Evolutionary conservation across 2,329 filamentous ascomycete species (phyloP).

Genomic region (Claviceps pusilla): DNA sequence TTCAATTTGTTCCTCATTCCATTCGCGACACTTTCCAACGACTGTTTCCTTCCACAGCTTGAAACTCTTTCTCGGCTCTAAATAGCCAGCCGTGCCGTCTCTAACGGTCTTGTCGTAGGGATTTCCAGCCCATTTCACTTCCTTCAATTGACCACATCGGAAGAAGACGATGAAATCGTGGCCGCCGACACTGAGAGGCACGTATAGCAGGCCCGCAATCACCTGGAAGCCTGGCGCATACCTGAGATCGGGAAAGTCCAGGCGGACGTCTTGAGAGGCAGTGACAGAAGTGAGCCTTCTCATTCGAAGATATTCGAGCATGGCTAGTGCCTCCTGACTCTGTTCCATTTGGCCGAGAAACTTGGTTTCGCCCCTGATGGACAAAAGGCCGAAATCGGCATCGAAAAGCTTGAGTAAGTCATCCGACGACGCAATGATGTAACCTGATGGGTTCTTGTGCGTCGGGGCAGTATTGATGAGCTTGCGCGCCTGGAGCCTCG

Average conservation of each 20-base stretch:
- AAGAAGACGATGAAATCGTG: conserved; percentile 85
- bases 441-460: conserved; percentile 68
- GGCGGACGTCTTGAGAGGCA: conserved; percentile 58
- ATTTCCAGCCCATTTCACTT: conserved; percentile 77
- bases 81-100: conserved; percentile 54
- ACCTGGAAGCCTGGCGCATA: conserved; percentile 67
- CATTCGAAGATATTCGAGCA: conserved; percentile 73
- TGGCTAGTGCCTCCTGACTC: conserved; percentile 66
- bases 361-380: conserved; percentile 78
- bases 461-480: conserved; percentile 75
- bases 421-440: conserved; percentile 79
- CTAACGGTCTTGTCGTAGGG: conserved; percentile 67
- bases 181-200: conserved; percentile 62
- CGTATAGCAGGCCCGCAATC: conserved; percentile 66
- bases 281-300: conserved; percentile 59
- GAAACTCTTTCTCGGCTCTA: conserved; percentile 70
- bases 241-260: conserved; percentile 67
- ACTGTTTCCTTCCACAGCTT: conserved; percentile 70
- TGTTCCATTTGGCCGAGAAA: conserved; percentile 61
- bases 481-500: conserved; percentile 69
- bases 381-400: conserved; percentile 73
- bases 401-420: conserved; percentile 73
- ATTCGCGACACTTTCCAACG: conserved; percentile 68
- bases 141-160: conserved; percentile 57
- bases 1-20: conserved; percentile 79